phyloP scores from a whole-genome alignment of 2,329 filamentous ascomycete species.

The Tolypocladium pustulatum region DNA sequence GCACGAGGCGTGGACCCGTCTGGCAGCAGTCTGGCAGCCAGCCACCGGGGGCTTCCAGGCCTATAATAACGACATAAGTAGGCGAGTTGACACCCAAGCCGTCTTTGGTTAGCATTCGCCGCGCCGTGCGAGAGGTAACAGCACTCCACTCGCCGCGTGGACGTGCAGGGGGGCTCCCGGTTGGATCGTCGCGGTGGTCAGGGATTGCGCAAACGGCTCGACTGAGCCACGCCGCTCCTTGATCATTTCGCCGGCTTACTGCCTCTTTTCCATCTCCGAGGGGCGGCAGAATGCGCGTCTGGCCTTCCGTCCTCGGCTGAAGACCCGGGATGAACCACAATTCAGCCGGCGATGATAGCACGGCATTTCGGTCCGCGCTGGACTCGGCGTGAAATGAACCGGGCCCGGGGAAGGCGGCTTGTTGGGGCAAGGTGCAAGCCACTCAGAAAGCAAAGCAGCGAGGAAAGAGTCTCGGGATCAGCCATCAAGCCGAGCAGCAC shows the following conservation, averaged over 20 bases:
- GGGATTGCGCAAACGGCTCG: neutral
- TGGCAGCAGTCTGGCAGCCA: neutral
- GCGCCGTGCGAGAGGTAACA: neutral
- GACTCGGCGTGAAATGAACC: neutral
- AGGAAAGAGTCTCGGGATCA: neutral
- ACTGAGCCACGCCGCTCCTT: neutral
- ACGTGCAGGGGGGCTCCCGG: neutral
- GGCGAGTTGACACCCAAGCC: neutral
- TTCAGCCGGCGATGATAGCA: neutral
- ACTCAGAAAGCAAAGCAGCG: neutral
- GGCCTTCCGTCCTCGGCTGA: neutral
- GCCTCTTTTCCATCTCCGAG: too few relatives aligned
- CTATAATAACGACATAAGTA: neutral
- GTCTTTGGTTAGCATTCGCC: neutral
- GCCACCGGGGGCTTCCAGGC: neutral
- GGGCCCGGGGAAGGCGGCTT: neutral
- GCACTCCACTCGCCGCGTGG: conserved; percentile 2
- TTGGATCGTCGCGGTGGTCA: neutral
- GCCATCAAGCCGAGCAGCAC: neutral
- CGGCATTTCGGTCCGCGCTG: neutral
- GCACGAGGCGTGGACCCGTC: neutral
- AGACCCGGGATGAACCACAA: neutral
- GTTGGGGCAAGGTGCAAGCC: neutral
- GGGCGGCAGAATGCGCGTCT: neutral
- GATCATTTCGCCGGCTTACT: neutral